Conservation (phyloP, 192 early-diverging fungal genomes). For the Umbelopsis sp. region DNA sequence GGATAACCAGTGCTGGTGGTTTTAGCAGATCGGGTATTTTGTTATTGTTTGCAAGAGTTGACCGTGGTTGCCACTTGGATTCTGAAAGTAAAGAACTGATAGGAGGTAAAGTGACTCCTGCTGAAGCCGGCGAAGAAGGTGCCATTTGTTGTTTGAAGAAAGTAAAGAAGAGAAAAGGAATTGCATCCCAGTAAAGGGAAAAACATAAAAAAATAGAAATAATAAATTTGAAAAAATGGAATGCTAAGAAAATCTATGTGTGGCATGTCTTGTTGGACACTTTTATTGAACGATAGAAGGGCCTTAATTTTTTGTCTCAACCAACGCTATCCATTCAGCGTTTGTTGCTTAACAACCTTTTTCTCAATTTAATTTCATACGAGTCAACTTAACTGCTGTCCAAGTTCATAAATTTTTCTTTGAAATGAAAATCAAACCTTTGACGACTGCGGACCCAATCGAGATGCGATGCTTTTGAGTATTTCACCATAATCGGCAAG, state of each 20-base stretch:
- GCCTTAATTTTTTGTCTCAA: too few relatives aligned
- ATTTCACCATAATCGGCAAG: constrained; percentile 18
- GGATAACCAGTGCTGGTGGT: constrained; percentile 7
- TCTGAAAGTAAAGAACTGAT: constrained; percentile 5
- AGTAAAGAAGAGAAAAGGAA: constrained; percentile 3
- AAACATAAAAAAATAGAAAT: constrained; percentile 8
- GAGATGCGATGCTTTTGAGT: neutral
- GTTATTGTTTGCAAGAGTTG: neutral
- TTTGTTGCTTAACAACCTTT: too few relatives aligned
- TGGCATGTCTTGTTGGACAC: neutral
- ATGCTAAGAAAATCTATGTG: constrained; percentile 10
- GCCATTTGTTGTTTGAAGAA: neutral
- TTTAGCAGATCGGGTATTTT: neutral
- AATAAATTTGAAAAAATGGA: constrained; percentile 17
- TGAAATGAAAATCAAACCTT: neutral
- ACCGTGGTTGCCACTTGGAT: neutral
- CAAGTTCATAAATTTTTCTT: too few relatives aligned
- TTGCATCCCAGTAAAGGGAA: constrained; percentile 12
- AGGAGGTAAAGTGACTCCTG: constrained; percentile 18
- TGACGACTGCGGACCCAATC: neutral
- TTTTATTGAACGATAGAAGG: neutral
- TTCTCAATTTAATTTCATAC: too few relatives aligned
- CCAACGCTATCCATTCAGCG: too few relatives aligned
- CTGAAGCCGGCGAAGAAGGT: neutral
- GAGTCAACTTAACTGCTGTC: too few relatives aligned